These are phyloP conservation scores for Euryodendron excelsum DNA, from an alignment of 148 eudicot genomes.

Conservation along the genomic window DNA sequence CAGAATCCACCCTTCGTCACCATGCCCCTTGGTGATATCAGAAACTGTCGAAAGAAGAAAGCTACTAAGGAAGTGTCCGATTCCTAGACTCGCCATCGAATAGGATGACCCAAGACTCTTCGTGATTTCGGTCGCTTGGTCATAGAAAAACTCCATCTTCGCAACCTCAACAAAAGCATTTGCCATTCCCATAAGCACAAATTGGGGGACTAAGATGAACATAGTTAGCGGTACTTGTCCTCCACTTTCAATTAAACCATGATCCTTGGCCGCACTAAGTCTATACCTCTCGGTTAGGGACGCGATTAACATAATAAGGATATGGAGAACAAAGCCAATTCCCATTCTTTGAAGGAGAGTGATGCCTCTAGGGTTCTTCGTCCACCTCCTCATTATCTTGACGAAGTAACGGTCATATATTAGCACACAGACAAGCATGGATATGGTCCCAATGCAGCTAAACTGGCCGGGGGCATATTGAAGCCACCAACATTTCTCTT, in stretches of 20 bases:
- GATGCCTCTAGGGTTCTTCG: constrained; percentile 32
- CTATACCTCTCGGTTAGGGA: too few relatives aligned
- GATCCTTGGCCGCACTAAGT: too few relatives aligned
- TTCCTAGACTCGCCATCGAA: constrained; percentile 19
- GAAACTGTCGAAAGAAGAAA: too few relatives aligned
- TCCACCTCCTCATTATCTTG: too few relatives aligned
- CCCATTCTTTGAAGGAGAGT: constrained; percentile 30
- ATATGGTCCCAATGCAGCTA: too few relatives aligned
- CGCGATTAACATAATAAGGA: too few relatives aligned
- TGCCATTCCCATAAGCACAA: constrained; percentile 15
- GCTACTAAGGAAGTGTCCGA: too few relatives aligned
- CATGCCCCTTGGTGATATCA: too few relatives aligned
- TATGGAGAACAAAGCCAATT: constrained; percentile 22
- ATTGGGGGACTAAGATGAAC: constrained; percentile 17
- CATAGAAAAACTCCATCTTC: constrained; percentile 13
- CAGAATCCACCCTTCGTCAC: too few relatives aligned
- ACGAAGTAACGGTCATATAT: too few relatives aligned
- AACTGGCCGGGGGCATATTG: constrained; percentile 18
- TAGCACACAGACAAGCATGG: too few relatives aligned
- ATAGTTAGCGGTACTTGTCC: constrained; percentile 3
- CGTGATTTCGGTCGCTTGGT: constrained; percentile 16
- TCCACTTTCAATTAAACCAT: too few relatives aligned
- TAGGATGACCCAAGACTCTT: constrained; percentile 16
- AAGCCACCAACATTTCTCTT: constrained; percentile 7
- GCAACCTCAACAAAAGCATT: constrained; percentile 8